Evolutionary conservation across 164 flowering plant genomes (phyloP).

Genomic region (Vitis rupestris): DNA sequence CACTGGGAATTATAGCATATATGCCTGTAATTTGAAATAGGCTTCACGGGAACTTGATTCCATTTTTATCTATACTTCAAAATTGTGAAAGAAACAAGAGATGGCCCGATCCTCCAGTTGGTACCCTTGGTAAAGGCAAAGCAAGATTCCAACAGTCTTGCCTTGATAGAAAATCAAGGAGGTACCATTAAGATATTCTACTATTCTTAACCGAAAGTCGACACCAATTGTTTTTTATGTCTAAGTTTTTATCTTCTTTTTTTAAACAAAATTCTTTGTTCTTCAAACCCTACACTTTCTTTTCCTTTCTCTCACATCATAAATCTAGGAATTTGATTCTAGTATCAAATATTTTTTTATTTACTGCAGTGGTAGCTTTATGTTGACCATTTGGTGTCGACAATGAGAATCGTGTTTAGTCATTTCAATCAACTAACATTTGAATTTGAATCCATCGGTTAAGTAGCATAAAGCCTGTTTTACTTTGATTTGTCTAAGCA

Average conservation of each 20-base stretch:
- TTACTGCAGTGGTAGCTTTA: not conserved
- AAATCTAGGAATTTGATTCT: conserved; percentile 11
- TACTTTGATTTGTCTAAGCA: too few relatives aligned
- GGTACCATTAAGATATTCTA: too few relatives aligned
- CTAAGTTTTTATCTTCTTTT: too few relatives aligned
- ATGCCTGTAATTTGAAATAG: not conserved
- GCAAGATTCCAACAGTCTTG: too few relatives aligned
- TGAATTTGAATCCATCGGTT: conserved; percentile 2
- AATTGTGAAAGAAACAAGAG: not conserved
- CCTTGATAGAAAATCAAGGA: too few relatives aligned
- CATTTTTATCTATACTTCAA: conserved; percentile 1
- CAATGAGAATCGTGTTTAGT: conserved; percentile 14
- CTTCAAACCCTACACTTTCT: not conserved
- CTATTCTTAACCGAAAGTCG: too few relatives aligned
- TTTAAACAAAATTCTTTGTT: too few relatives aligned
- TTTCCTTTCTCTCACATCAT: not conserved
- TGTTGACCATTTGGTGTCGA: conserved; percentile 12
- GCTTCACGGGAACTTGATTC: conserved; percentile 13
- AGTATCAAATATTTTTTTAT: not conserved
- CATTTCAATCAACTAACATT: conserved; percentile 10
- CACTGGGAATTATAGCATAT: not conserved
- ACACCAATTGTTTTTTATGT: too few relatives aligned
- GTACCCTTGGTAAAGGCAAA: too few relatives aligned
- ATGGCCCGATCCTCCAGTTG: conserved; percentile 5
- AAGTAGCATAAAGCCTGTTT: conserved; percentile 3